These are phyloP conservation scores for Komagataella mondaviorum DNA, from an alignment of 805 yeast species.

Conservation along the genomic window DNA sequence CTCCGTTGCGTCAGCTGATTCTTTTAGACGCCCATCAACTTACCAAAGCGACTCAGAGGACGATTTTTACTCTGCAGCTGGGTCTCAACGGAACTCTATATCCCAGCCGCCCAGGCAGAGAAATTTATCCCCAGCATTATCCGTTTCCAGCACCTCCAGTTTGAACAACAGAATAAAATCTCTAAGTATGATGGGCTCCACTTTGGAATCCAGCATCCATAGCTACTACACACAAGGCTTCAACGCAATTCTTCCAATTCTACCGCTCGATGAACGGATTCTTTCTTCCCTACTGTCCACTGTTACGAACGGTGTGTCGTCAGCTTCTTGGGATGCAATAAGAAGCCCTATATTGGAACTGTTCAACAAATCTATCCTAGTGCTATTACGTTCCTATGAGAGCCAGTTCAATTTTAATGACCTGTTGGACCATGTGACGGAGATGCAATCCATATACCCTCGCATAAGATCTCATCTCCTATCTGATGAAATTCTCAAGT, in stretches of 20 bases:
- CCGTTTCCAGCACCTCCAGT: conserved; percentile 8
- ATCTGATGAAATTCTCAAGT: conserved; percentile 11
- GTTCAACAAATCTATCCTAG: conserved; percentile 15
- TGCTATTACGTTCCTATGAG: not conserved
- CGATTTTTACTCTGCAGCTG: conserved; percentile 8
- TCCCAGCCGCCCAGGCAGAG: not conserved
- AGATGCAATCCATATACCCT: not conserved
- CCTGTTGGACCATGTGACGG: conserved; percentile 5
- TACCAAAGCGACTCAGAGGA: conserved; percentile 21
- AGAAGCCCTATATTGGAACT: conserved; percentile 19
- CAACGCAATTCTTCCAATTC: conserved; percentile 30
- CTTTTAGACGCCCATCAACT: conserved; percentile 20
- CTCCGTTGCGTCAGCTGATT: conserved; percentile 35
- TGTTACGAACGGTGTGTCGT: conserved; percentile 13
- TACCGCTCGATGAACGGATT: conserved; percentile 21
- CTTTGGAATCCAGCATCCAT: conserved; percentile 21
- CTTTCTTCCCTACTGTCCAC: conserved; percentile 12
- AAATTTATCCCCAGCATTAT: not conserved
- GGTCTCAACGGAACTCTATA: not conserved
- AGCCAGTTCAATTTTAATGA: conserved; percentile 15
- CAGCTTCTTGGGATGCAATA: conserved; percentile 8
- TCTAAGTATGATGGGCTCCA: conserved; percentile 9
- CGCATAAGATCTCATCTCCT: not conserved
- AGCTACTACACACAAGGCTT: conserved; percentile 26
- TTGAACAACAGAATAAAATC: conserved; percentile 11